Conservation (phyloP, 2,329 filamentous ascomycete species). For the Paraphoma sp. region DNA sequence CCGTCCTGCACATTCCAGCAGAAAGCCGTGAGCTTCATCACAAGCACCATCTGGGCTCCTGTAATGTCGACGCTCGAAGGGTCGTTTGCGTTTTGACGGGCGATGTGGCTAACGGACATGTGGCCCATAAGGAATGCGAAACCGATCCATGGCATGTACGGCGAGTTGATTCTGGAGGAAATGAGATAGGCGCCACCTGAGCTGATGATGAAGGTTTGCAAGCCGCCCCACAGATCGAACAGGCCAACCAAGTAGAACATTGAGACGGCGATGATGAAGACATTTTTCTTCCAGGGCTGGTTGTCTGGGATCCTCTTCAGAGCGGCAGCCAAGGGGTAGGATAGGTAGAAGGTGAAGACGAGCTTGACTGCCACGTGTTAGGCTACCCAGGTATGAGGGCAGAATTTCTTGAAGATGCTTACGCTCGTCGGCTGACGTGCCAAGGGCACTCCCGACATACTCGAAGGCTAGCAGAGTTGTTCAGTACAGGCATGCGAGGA, state of each 20-base stretch:
- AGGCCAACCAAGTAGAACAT: constrained; percentile 93
- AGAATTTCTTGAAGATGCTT: constrained; percentile 30
- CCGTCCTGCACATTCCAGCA: constrained; percentile 99
- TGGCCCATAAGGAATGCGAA: constrained; percentile 96
- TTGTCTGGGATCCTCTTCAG: constrained; percentile 90
- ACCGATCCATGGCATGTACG: constrained; percentile 96
- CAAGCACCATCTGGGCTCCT: constrained; percentile 92
- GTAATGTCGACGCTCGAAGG: constrained; percentile 83
- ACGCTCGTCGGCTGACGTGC: constrained; percentile 71
- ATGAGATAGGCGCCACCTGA: constrained; percentile 82
- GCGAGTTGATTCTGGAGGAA: constrained; percentile 80
- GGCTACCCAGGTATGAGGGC: constrained; percentile 2
- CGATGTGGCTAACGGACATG: constrained; percentile 88
- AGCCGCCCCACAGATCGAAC: constrained; percentile 88
- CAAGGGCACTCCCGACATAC: constrained; percentile 63
- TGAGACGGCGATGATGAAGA: constrained; percentile 84
- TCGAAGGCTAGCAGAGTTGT: constrained; percentile 61
- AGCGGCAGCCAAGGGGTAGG: constrained; percentile 86
- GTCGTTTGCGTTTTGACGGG: constrained; percentile 74
- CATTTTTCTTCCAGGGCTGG: constrained; percentile 83
- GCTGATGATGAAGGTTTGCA: constrained; percentile 80
- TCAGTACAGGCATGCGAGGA: background rate
- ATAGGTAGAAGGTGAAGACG: constrained; percentile 86
- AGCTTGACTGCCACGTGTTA: constrained; percentile 77
- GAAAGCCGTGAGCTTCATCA: constrained; percentile 97